Conservation (phyloP, 345 rosid genomes). For the Syzygium aromaticum region DNA sequence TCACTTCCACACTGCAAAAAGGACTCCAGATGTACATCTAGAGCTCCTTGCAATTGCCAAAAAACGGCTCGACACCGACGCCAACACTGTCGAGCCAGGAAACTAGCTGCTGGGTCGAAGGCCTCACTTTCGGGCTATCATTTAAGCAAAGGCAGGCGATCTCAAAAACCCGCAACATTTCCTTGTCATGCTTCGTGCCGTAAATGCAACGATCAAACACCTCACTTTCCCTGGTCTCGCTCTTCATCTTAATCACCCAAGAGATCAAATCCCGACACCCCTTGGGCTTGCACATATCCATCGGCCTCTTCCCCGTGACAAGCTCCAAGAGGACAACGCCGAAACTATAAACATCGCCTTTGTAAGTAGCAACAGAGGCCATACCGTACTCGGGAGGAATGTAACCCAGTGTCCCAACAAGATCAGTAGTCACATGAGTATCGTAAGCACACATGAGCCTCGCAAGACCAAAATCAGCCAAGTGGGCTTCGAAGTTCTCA, state of each 20-base stretch:
- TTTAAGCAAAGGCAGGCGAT: slow-evolving; percentile 63
- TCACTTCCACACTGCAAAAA: not conserved
- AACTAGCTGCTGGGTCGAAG: slow-evolving; percentile 56
- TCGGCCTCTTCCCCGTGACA: slow-evolving; percentile 72
- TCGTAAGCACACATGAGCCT: slow-evolving; percentile 65
- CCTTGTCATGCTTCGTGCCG: slow-evolving; percentile 50
- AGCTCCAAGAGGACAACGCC: slow-evolving; percentile 93
- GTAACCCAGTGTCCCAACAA: slow-evolving; percentile 84
- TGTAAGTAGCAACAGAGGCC: slow-evolving; percentile 76
- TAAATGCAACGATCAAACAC: slow-evolving; percentile 56
- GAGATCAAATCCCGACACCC: slow-evolving; percentile 61
- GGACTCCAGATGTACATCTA: slow-evolving; percentile 4
- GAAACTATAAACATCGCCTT: slow-evolving; percentile 81
- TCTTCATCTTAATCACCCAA: slow-evolving; percentile 58
- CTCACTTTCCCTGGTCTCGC: slow-evolving; percentile 52
- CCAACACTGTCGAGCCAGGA: slow-evolving; percentile 49
- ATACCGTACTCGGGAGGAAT: slow-evolving; percentile 90
- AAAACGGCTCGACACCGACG: slow-evolving; percentile 10
- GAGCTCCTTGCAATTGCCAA: slow-evolving; percentile 1
- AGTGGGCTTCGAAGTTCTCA: slow-evolving; percentile 64
- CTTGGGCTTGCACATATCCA: slow-evolving; percentile 76
- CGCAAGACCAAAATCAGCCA: slow-evolving; percentile 90
- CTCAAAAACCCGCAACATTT: slow-evolving; percentile 50
- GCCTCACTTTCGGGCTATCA: slow-evolving; percentile 56
- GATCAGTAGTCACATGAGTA: slow-evolving; percentile 79